Evolutionary conservation across 78 protist genomes (phyloP).

Genomic region (Guillardia theta): DNA sequence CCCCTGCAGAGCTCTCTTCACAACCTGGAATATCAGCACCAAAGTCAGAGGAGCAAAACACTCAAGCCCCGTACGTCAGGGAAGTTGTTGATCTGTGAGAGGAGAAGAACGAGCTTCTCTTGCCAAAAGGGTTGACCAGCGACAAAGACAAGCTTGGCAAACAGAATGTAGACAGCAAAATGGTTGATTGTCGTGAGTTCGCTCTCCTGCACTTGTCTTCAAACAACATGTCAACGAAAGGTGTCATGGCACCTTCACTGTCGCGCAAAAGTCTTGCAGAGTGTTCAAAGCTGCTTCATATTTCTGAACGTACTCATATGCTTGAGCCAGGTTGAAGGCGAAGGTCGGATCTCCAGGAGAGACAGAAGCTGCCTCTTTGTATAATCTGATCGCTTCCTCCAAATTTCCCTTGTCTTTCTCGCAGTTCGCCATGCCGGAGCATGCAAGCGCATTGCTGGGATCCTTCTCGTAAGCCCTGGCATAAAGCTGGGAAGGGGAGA

Average conservation of each 20-base stretch:
- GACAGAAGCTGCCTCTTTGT: background rate
- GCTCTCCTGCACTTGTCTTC: background rate
- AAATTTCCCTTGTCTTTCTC: background rate
- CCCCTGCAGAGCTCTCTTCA: background rate
- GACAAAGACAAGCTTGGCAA: background rate
- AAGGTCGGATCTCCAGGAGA: background rate
- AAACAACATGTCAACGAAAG: background rate
- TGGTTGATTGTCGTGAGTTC: constrained; percentile 21
- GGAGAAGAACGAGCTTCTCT: background rate
- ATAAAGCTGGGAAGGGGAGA: too few relatives aligned
- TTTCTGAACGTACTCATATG: constrained; percentile 24
- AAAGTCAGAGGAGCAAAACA: background rate
- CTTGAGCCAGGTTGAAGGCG: constrained; percentile 31
- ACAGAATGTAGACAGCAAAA: constrained; percentile 5
- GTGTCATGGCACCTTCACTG: background rate
- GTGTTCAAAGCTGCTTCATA: background rate
- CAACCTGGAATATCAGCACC: background rate
- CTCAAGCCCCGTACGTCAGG: background rate
- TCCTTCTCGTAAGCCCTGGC: too few relatives aligned
- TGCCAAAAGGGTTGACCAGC: background rate
- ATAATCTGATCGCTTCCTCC: background rate
- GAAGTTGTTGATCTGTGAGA: background rate
- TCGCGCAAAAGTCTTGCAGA: background rate
- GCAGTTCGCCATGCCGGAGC: constrained; percentile 22
- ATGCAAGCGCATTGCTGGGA: too few relatives aligned